Evolutionary conservation across 2,329 filamentous ascomycete species (phyloP), one percentile per base, ranked within the genome.

Genomic region (Pseudogymnoascus sp.): DNA sequence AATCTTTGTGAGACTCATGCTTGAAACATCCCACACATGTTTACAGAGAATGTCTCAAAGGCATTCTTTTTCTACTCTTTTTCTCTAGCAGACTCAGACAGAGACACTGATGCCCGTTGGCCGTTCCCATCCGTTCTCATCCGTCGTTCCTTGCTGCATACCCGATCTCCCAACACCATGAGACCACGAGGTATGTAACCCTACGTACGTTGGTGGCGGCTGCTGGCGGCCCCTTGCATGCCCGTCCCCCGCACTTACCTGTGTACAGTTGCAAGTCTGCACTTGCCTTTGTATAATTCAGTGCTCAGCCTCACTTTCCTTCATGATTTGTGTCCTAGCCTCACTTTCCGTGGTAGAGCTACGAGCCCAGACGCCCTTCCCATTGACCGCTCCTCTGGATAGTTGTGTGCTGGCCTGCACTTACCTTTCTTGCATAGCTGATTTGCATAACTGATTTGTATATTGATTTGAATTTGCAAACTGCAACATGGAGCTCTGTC

Each of bases 11-110:
- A 53, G 46, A 56, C 50, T 56, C 6, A 16, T 34, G 28, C 28
- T 56, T 56, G 28, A 12, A 56, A 56, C 50, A 56, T 56, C 23
- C 10, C 25, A 53, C n/a, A 53, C 23, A 53, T 53, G 46, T 53
- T 31, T 14, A 56, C 5, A 12, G n/a, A 34, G 10, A 34, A 56
- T 56, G 50, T 56, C 28, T 56, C 16, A 36, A 36, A 5, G 16
- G 31, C 11, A 12, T 34, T 34, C 31, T 11, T 34, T 34, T 34
- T 34, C 31, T n/a, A 36, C 14, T 12, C 16, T 56, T 56, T 16
- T 5, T 12, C 36, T 11, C 4, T 18, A 36, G 14, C 7, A 10
- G 28, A 18, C 23, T 10, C 10, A 16, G 23, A n/a, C 44, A 50
- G 23, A 12, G 5, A 34, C 28, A 21, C 50, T 21, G 4, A 56